Conservation (phyloP, 345 rosid species). For the Erysimum cheiranthoides region DNA sequence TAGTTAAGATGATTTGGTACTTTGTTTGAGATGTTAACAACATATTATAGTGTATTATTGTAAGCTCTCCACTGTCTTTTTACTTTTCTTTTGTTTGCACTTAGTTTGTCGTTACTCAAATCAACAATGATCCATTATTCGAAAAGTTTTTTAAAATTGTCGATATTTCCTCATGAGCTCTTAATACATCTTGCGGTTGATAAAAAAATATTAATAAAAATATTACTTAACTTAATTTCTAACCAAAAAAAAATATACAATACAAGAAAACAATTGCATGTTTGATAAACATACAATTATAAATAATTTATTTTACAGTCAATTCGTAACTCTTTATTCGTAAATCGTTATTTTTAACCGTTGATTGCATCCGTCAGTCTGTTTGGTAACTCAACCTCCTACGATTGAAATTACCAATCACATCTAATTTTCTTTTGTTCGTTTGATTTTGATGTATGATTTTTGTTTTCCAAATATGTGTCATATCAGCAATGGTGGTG, state of each 20-base stretch:
- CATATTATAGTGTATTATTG: not conserved
- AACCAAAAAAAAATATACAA: no score
- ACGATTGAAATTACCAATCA: slow-evolving; percentile 18
- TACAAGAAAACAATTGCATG: no score
- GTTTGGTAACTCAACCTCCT: not conserved
- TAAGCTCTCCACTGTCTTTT: not conserved
- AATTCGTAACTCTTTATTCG: no score
- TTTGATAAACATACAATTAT: no score
- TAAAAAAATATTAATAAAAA: no score
- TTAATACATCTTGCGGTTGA: no score
- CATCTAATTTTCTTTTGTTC: slow-evolving; percentile 5
- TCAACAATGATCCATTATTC: slow-evolving; percentile 3
- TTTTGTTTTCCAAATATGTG: slow-evolving; percentile 7
- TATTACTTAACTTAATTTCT: no score
- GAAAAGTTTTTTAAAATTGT: not conserved
- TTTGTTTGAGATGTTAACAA: not conserved
- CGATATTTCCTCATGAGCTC: not conserved
- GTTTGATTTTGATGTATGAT: slow-evolving; percentile 2
- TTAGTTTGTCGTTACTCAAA: not conserved
- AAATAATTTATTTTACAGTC: no score
- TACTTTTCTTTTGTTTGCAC: not conserved
- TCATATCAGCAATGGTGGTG: slow-evolving; percentile 6
- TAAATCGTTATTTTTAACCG: not conserved
- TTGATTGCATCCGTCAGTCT: not conserved
- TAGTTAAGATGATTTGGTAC: not conserved